Percentiles rank a stretch among this genome's conserved stretches.
Evolutionary conservation across 768 basidiomycete species (phyloP).

Genomic region (Mycena metata): DNA sequence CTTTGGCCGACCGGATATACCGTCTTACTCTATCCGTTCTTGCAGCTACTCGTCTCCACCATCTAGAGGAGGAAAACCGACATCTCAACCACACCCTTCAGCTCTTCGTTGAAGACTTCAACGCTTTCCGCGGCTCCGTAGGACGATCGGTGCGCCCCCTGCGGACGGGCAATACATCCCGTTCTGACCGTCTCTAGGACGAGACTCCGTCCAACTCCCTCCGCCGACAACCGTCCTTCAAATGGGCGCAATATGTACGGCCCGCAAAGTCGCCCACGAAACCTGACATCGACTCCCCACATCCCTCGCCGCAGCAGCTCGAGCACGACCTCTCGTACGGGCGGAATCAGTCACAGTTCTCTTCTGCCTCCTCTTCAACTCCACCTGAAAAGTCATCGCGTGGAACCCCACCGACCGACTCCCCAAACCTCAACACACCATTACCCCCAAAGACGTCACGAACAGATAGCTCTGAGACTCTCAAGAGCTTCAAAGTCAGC

Average conservation of each 20-base stretch:
- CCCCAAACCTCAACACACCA: constrained; percentile 45
- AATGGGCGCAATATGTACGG: constrained; percentile 88
- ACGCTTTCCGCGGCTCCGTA: constrained; percentile 53
- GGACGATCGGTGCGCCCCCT: constrained; percentile 54
- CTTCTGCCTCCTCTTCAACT: constrained; percentile 31
- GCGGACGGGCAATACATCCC: constrained; percentile 14
- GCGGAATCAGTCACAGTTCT: constrained; percentile 46
- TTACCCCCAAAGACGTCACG: constrained; percentile 61
- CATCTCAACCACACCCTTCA: constrained; percentile 74
- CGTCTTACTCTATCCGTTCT: constrained; percentile 4
- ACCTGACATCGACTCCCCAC: constrained; percentile 80
- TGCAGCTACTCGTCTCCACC: constrained; percentile 75
- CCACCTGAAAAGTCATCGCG: constrained; percentile 32
- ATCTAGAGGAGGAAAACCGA: constrained; percentile 84
- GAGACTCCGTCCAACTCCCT: constrained; percentile 59
- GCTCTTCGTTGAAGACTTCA: constrained; percentile 76
- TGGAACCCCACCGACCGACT: constrained; percentile 44
- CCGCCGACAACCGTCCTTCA: constrained; percentile 84
- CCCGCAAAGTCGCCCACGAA: constrained; percentile 87
- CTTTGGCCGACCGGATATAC: neutral
- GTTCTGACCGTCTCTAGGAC: constrained; percentile 44
- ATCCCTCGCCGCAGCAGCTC: constrained; percentile 80
- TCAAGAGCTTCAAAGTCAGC: constrained; percentile 97
- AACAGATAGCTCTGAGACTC: constrained; percentile 80
- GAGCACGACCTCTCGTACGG: constrained; percentile 75